A percentile compares a stretch with the other conserved stretches of the same genome.
These are phyloP conservation scores for Trichoderma sp. DNA, from an alignment of 2,329 filamentous ascomycete genomes.

Conservation along the genomic window DNA sequence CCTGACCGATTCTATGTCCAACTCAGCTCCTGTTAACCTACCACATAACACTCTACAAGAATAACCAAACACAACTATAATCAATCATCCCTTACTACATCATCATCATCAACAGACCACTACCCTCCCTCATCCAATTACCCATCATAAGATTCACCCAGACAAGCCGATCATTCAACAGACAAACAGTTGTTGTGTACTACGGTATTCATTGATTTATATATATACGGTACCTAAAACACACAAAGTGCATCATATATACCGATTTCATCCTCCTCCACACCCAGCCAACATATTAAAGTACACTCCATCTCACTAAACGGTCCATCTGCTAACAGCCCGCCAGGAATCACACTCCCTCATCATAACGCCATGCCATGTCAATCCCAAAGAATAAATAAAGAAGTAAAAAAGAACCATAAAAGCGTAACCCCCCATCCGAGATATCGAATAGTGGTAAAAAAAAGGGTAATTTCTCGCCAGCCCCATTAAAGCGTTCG, in stretches of 20 bases:
- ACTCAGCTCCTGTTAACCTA: neutral
- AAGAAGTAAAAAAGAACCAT: constrained; percentile 17
- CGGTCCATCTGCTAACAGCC: neutral
- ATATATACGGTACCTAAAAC: neutral
- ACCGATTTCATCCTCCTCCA: neutral
- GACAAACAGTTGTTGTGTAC: neutral
- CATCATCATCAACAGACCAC: neutral
- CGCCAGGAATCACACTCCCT: constrained; percentile 17
- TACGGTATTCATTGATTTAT: neutral
- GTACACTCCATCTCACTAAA: neutral
- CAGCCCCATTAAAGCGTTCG: neutral
- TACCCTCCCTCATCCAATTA: neutral
- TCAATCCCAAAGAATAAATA: constrained; percentile 23
- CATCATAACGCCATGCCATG: constrained; percentile 29
- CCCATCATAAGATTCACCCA: neutral
- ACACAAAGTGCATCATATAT: neutral
- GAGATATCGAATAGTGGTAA: neutral
- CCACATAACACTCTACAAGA: neutral
- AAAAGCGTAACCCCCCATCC: constrained; percentile 20
- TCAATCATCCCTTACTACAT: neutral
- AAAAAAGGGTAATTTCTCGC: neutral
- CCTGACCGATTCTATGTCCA: neutral
- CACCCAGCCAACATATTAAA: neutral
- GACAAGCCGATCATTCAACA: neutral
- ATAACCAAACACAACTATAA: neutral